Conservation (phyloP, 352 stramenopile species). For the Poterioochromonas sp. region DNA sequence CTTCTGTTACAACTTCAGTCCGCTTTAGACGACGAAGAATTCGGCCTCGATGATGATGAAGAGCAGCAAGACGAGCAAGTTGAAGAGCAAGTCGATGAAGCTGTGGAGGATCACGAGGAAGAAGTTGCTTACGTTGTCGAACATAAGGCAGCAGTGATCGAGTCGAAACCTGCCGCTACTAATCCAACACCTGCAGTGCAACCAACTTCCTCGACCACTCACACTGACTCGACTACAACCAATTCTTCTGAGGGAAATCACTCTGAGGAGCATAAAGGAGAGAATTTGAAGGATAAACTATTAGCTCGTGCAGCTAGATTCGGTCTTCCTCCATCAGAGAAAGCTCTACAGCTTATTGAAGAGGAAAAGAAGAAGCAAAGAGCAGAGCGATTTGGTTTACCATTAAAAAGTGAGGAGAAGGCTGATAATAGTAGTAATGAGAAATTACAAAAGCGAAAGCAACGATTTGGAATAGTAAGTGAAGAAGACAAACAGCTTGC, state of each 20-base stretch:
- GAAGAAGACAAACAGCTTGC: neutral
- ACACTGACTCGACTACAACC: neutral
- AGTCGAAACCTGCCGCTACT: neutral
- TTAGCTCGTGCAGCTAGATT: neutral
- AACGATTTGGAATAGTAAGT: neutral
- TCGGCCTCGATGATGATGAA: neutral
- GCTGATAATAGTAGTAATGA: neutral
- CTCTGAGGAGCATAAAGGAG: neutral
- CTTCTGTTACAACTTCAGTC: neutral
- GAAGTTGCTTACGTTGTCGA: neutral
- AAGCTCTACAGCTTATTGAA: neutral
- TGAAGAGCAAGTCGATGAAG: neutral
- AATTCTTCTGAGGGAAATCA: neutral
- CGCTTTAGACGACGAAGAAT: constrained; percentile 28
- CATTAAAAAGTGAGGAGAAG: neutral
- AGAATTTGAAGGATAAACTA: neutral
- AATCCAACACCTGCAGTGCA: neutral
- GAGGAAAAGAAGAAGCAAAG: neutral
- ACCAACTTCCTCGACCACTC: neutral
- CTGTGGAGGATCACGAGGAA: neutral
- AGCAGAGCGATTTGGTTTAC: constrained; percentile 8
- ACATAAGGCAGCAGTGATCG: neutral
- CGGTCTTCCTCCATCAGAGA: neutral
- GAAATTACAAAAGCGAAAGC: neutral
- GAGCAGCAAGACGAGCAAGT: neutral